A percentile compares a stretch with the other conserved stretches of the same genome.
Evolutionary conservation across 176 grass and related monocot genomes (phyloP).

Genomic region (Saccharum spontaneum): DNA sequence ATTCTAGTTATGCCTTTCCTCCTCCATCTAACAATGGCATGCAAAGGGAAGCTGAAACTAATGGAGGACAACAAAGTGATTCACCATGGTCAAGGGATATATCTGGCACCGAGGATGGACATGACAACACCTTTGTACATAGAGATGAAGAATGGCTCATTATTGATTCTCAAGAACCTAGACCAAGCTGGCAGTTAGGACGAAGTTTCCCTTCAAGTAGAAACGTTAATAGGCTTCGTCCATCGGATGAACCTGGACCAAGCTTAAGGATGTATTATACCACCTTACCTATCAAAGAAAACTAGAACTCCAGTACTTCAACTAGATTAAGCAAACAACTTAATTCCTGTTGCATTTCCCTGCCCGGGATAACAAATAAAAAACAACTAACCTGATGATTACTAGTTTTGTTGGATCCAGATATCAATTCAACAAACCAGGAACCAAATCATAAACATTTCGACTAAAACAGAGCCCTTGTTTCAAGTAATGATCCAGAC

Average conservation of each 20-base stretch:
- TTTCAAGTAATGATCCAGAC: too few relatives aligned
- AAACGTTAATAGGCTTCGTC: conserved; percentile 54
- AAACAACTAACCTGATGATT: conserved; percentile 12
- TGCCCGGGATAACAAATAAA: background rate
- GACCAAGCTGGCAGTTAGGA: conserved; percentile 46
- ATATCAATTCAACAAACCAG: background rate
- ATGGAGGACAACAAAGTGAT: conserved; percentile 13
- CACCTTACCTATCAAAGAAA: background rate
- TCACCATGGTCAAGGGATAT: conserved; percentile 32
- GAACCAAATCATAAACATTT: background rate
- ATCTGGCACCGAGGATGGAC: conserved; percentile 42
- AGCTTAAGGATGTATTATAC: background rate
- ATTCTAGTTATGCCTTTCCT: conserved; percentile 10
- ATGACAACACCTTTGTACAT: conserved; percentile 29
- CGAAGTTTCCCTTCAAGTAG: conserved; percentile 33
- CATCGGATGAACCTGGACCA: conserved; percentile 62
- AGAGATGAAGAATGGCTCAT: conserved; percentile 63
- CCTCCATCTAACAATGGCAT: background rate
- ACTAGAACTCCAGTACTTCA: background rate
- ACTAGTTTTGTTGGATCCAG: background rate
- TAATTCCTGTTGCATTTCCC: background rate
- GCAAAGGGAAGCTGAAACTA: conserved; percentile 7
- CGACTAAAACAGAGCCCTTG: background rate
- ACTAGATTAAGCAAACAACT: conserved; percentile 8
- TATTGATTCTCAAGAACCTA: conserved; percentile 49